Evolutionary conservation across 2,329 filamentous ascomycete species (phyloP), one percentile per base, ranked within the genome.

Genomic region (Colletotrichum karsti): DNA sequence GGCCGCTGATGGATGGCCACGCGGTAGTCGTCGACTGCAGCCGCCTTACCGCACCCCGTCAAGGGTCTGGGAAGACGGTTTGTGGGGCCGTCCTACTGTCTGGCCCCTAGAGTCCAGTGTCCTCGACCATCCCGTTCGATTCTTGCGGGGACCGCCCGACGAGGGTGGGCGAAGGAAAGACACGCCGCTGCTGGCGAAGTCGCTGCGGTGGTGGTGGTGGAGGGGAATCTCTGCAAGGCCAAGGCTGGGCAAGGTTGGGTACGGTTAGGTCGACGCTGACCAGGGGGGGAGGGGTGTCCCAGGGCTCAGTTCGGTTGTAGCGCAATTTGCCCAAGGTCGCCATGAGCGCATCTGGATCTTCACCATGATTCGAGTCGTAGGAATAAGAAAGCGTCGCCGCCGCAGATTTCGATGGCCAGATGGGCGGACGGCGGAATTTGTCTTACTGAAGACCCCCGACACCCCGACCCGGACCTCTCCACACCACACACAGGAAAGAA

Each of bases 11-110:
- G 46, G 53, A 54, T 41, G 39, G 54, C 65, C 65, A 68, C 60
- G 65, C 65, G 65, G 65, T 68, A 68, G 65, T 68, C 65, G 65
- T 68, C 39, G 54, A 59, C 60, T 68, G 65, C 65, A 68, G 65
- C 65, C 65, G 65, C 65, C 65, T 59, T 68, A 65, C 65, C 65
- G 65, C 65, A 60, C 60, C 6, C 22, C 42, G 46, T 28, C 60
- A 42, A 65, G 65, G 65, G 37, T 68, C 54, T 59, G 46, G 65
- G 53, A 54, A 68, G 28, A 65, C 65, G 65, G 65, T 68, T 68
- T 68, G 65, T 68, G 65, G 65, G 65, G 65, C 65, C 65, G 65
- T 30, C 30, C 41, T 56, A 18, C 30, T 59, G 60, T 35, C 53
- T 48, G 39, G 37, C 13, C 48, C 54, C n/a, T n/a, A n/a, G n/a